Evolutionary conservation across 441 rosid genomes (phyloP).

Genomic region (Kokia cookei): DNA sequence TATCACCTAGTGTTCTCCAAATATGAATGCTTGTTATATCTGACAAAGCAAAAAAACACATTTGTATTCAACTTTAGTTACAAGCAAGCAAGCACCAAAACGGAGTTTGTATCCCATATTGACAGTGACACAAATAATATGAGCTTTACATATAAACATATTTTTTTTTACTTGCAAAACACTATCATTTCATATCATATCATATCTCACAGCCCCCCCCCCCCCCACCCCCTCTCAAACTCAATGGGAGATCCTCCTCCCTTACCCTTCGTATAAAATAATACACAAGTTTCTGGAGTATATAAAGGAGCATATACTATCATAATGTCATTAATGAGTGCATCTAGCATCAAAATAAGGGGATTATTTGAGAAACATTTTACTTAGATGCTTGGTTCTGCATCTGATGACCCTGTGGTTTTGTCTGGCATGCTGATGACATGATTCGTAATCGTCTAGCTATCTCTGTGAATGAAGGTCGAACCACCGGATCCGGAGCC

Average conservation of each 20-base stretch:
- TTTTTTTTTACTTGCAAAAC: slow-evolving; percentile 10
- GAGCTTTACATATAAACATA: slow-evolving; percentile 21
- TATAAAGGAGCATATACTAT: not conserved
- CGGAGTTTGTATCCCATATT: slow-evolving; percentile 14
- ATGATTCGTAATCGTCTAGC: slow-evolving; percentile 57
- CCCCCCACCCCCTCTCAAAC: not conserved
- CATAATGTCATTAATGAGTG: not conserved
- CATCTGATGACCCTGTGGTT: slow-evolving; percentile 33
- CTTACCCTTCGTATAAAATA: slow-evolving; percentile 8
- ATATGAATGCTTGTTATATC: too few relatives aligned
- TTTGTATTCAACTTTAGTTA: not conserved
- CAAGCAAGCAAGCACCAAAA: slow-evolving; percentile 6
- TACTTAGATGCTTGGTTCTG: slow-evolving; percentile 33
- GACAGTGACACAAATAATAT: slow-evolving; percentile 14
- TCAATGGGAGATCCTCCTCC: slow-evolving; percentile 10
- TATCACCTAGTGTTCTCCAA: too few relatives aligned
- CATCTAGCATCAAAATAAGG: not conserved
- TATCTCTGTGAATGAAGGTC: slow-evolving; percentile 68
- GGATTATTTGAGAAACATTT: not conserved
- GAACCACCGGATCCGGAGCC: slow-evolving; percentile 71
- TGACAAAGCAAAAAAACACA: not conserved
- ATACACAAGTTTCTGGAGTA: slow-evolving; percentile 3
- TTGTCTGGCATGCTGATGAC: slow-evolving; percentile 52
- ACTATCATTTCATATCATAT: not conserved
- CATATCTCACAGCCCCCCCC: not conserved